Percentiles rank a stretch among this genome's conserved stretches.
phyloP scores from a whole-genome alignment of 805 yeast genomes.

The Starmerella geochares region DNA sequence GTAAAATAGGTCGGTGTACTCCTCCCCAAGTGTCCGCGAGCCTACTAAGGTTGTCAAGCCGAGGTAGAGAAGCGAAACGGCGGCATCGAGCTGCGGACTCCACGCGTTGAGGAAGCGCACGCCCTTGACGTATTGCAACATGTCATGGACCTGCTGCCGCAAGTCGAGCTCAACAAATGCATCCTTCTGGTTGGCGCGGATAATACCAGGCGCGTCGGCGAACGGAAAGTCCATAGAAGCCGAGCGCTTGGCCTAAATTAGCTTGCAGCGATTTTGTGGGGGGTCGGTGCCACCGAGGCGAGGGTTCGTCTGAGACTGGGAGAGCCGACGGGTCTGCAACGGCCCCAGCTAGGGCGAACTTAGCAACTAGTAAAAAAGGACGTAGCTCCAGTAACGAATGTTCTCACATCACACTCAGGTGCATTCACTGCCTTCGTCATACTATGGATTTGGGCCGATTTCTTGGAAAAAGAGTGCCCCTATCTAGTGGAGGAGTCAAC shows the following conservation, averaged over 20 bases:
- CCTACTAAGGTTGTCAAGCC: conserved; percentile 64
- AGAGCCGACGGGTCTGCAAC: no score
- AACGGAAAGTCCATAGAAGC: conserved; percentile 39
- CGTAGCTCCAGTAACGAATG: no score
- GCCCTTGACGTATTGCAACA: conserved; percentile 42
- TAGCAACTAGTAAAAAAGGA: no score
- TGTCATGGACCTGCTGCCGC: conserved; percentile 46
- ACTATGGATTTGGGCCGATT: no score
- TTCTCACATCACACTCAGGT: no score
- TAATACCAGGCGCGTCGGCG: conserved; percentile 82
- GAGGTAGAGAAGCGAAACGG: conserved; percentile 55
- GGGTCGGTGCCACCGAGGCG: conserved; percentile 2
- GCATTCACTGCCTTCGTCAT: no score
- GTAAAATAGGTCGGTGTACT: conserved; percentile 58
- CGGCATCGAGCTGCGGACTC: conserved; percentile 49
- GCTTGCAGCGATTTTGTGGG: no score
- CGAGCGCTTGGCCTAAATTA: no score
- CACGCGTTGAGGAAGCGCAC: conserved; percentile 51
- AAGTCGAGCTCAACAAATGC: conserved; percentile 53
- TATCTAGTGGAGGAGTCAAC: no score
- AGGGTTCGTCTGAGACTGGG: not conserved
- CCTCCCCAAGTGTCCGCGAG: conserved; percentile 83
- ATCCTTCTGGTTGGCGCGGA: conserved; percentile 87
- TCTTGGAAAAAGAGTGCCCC: no score
- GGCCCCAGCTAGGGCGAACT: no score